phyloP scores from a whole-genome alignment of 2,329 filamentous ascomycete genomes.

The Neopestalotiopsis clavispora region DNA sequence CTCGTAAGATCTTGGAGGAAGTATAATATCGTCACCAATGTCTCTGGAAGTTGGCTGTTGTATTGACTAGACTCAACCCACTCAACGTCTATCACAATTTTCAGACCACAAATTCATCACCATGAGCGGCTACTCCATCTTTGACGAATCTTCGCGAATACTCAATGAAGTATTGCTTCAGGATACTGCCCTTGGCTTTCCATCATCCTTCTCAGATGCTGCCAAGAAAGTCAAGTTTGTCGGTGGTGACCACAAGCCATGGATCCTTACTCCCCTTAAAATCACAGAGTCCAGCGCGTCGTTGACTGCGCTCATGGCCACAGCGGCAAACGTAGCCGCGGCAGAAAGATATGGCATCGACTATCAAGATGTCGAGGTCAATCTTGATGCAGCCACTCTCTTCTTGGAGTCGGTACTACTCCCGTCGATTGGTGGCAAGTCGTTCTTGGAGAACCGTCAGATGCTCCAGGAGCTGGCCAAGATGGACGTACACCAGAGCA shows the following conservation, averaged over 20 bases:
- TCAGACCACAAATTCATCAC: not conserved
- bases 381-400: constrained; percentile 30
- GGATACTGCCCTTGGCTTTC: constrained; percentile 24
- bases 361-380: constrained; percentile 29
- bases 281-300: constrained; percentile 35
- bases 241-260: constrained; percentile 26
- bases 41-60: not conserved
- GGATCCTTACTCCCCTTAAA: constrained; percentile 34
- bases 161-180: constrained; percentile 1
- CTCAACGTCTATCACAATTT: not conserved
- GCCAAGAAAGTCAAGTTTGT: constrained; percentile 32
- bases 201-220: constrained; percentile 25
- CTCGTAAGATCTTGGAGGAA: not conserved
- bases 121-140: not conserved
- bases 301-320: constrained; percentile 34
- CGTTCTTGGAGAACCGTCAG: constrained; percentile 23
- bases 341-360: constrained; percentile 25
- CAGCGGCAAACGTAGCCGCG: constrained; percentile 32
- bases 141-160: not conserved
- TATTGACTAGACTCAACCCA: not conserved
- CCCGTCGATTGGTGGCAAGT: not conserved
- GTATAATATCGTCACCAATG: not conserved
- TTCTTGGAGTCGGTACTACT: not conserved
- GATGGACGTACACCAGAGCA: constrained; percentile 31
- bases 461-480: constrained; percentile 26